Conservation (phyloP, 805 yeast species). For the Ogataea ramenticola region DNA sequence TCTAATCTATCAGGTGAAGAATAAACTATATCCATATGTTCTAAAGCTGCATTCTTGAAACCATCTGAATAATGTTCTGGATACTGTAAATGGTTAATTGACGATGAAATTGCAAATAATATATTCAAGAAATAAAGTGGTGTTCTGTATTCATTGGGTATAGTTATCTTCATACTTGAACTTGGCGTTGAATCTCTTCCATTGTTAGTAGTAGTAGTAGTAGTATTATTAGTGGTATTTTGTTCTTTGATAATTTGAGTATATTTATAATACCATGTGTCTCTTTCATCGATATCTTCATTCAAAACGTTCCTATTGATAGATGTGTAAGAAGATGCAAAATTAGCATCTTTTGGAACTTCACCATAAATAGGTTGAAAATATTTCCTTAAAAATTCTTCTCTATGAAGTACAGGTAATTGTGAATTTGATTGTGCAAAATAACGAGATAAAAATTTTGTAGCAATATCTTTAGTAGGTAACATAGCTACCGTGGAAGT, state of each 20-base stretch:
- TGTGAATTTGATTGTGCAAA: conserved; percentile 81
- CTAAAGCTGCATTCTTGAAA: conserved; percentile 61
- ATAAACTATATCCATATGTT: conserved; percentile 50
- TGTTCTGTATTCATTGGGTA: conserved; percentile 42
- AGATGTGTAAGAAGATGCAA: conserved; percentile 52
- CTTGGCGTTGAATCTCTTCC: conserved; percentile 5
- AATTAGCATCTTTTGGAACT: conserved; percentile 41
- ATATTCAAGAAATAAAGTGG: conserved; percentile 68
- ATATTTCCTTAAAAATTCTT: conserved; percentile 55
- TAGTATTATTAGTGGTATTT: no score
- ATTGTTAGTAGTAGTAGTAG: no score
- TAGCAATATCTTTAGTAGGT: conserved; percentile 68
- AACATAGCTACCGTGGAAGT: conserved; percentile 37
- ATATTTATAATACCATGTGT: conserved; percentile 42
- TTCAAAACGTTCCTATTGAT: conserved; percentile 29
- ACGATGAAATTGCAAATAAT: conserved; percentile 74
- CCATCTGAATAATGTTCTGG: conserved; percentile 60
- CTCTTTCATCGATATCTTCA: conserved; percentile 21
- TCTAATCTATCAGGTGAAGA: conserved; percentile 57
- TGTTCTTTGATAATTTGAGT: conserved; percentile 25
- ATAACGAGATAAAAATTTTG: conserved; percentile 51
- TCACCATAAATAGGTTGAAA: conserved; percentile 80
- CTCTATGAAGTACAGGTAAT: conserved; percentile 77
- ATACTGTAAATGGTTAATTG: conserved; percentile 63
- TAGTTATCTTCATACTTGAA: conserved; percentile 22